Evolutionary conservation across 2,329 filamentous ascomycete genomes (phyloP), one percentile per base, ranked within the genome.

Genomic region (Tolypocladium inflatum): DNA sequence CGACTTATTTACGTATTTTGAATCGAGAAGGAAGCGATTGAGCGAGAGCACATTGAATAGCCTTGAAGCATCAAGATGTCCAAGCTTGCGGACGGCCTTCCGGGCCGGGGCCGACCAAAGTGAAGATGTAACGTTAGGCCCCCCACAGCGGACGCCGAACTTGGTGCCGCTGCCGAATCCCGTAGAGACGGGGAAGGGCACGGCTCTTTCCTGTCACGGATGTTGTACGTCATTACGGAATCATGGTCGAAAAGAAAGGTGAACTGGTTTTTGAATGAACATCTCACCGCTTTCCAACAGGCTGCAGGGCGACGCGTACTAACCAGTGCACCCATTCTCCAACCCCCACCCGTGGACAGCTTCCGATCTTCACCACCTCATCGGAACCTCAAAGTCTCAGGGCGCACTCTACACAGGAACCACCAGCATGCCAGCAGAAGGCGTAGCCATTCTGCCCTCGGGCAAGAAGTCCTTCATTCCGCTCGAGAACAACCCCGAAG

Each of bases 401-500:
- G 19, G 26, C 21, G 23, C 19, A 17, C 37, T 7, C 1, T 3
- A 9, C 21, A 42, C 17, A 45, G 19, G 33, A 52, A 30, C 19
- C 26, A 17, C 4, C 61, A 59, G 10, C 3, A 72, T 72, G 70
- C 66, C 68, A 0, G 55, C 62, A 10, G 65, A 67, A 61, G 68
- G 67, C 33, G 70, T 71, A 10, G 65, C 63, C 58, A 60, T 67
- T n/a, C 59, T 62, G 11, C 65, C 68, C 26, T 56, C 57, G 4
- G 70, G 70, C 30, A 67, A 66, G 41, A 76, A 76, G 62, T 63
- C 61, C 33, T 69, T 76, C 52, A 74, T 76, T 23, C 74, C 74
- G 1, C 69, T 76, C 10, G 78, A 82, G 63, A 80, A 81, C 71
- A 91, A 93, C 71, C 89, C 90, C 0, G 86, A 88, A 66, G 85